phyloP scores from a whole-genome alignment of 2,329 filamentous ascomycete genomes.

The Colletotrichum zoysiae region DNA sequence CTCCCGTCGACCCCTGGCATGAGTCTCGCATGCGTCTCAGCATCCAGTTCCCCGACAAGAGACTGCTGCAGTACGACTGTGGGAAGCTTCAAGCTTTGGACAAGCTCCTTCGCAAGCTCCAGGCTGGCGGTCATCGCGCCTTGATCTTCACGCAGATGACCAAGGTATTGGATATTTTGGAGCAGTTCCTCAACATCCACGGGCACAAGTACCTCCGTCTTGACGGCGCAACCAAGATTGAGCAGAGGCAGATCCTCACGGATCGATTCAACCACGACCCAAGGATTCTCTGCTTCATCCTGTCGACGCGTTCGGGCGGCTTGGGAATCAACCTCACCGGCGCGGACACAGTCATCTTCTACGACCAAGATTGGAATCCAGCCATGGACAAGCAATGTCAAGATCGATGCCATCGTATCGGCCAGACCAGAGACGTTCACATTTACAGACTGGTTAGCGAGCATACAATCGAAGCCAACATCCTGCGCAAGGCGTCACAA shows the following conservation, averaged over 20 bases:
- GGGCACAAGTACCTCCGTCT: conserved; percentile 96
- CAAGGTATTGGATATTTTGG: conserved; percentile 95
- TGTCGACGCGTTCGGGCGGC: conserved; percentile 94
- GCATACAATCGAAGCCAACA: conserved; percentile 97
- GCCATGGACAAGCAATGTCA: conserved; percentile 99
- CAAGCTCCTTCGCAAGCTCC: conserved; percentile 84
- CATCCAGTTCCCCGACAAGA: conserved; percentile 96
- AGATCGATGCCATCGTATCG: conserved; percentile 96
- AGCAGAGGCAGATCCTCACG: conserved; percentile 93
- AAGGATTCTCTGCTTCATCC: conserved; percentile 93
- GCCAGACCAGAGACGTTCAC: conserved; percentile 96
- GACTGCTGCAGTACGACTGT: conserved; percentile 97
- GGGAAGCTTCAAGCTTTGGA: conserved; percentile 95
- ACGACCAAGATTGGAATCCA: conserved; percentile 99
- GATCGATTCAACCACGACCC: conserved; percentile 97
- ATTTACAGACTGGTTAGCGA: conserved; percentile 96
- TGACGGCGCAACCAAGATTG: conserved; percentile 95
- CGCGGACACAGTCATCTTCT: conserved; percentile 98
- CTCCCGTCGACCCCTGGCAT: conserved; percentile 85
- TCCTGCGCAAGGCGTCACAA: conserved; percentile 94
- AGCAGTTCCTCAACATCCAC: conserved; percentile 98
- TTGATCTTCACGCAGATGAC: conserved; percentile 99
- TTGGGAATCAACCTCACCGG: conserved; percentile 97
- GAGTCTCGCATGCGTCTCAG: conserved; percentile 92
- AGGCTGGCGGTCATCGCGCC: conserved; percentile 90